Conservation (phyloP, 768 basidiomycete species). For the Krasilnikovozyma curviuscula region DNA sequence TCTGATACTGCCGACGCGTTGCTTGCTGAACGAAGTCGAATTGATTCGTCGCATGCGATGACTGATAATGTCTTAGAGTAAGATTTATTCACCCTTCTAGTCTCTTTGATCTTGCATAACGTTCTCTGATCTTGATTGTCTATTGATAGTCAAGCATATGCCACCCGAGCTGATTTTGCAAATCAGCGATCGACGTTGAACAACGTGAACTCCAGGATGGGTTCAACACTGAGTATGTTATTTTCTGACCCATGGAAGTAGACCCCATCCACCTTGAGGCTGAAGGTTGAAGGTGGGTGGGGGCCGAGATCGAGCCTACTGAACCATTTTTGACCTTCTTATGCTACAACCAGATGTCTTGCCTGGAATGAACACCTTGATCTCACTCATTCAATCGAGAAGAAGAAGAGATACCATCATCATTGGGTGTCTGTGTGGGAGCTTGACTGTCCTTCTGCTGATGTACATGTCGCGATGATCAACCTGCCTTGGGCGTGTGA, state of each 20-base stretch:
- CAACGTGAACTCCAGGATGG: constrained; percentile 67
- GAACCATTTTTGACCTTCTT: not conserved
- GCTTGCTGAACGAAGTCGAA: constrained; percentile 65
- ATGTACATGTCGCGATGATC: constrained; percentile 28
- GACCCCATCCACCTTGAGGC: not conserved
- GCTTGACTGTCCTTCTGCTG: constrained; percentile 48
- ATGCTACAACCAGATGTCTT: constrained; percentile 41
- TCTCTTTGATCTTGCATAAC: not conserved
- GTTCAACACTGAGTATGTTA: constrained; percentile 54
- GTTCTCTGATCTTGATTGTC: not conserved
- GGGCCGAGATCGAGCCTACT: too few relatives aligned
- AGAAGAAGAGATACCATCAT: constrained; percentile 77
- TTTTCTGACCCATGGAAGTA: not conserved
- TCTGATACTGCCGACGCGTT: constrained; percentile 71
- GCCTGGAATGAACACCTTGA: constrained; percentile 81
- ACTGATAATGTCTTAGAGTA: constrained; percentile 78
- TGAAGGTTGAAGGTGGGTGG: not conserved
- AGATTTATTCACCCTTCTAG: constrained; percentile 19
- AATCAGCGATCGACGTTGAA: constrained; percentile 56
- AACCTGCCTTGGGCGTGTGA: constrained; percentile 2
- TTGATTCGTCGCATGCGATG: constrained; percentile 88
- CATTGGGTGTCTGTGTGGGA: constrained; percentile 68
- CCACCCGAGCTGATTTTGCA: constrained; percentile 79
- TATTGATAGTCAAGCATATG: constrained; percentile 70
- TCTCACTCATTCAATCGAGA: constrained; percentile 81